These are phyloP conservation scores for Henningerozyma blattae DNA, from an alignment of 805 yeast species.

Conservation along the genomic window DNA sequence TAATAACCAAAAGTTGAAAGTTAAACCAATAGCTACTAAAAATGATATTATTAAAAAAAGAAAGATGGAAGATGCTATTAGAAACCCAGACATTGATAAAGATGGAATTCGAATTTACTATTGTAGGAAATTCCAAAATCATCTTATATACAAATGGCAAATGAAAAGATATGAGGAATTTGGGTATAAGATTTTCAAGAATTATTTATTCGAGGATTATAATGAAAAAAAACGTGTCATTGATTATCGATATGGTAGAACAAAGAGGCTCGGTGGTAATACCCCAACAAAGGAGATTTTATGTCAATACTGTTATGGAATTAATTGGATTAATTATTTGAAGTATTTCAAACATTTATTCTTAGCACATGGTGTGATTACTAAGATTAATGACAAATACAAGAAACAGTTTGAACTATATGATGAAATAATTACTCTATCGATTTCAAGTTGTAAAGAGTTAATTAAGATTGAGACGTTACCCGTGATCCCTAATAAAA, in stretches of 20 bases:
- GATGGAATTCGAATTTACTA: constrained; percentile 1
- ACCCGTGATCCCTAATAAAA: too few species aligned
- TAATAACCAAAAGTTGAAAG: too few species aligned
- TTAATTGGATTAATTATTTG: constrained; percentile 9
- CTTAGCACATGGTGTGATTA: constrained; percentile 14
- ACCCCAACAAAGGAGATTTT: constrained; percentile 6
- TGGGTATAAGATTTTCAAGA: constrained; percentile 8
- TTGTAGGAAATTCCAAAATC: constrained; percentile 15
- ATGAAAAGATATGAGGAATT: constrained; percentile 5
- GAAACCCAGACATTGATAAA: not conserved
- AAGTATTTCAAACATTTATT: constrained; percentile 11
- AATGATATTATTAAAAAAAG: not conserved
- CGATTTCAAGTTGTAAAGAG: too few species aligned
- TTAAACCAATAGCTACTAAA: too few species aligned
- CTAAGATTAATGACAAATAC: too few species aligned
- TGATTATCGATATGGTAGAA: constrained; percentile 5
- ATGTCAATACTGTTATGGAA: constrained; percentile 14
- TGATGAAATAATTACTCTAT: too few species aligned
- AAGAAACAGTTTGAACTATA: too few species aligned
- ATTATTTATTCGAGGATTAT: constrained; percentile 1
- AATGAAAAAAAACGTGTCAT: not conserved
- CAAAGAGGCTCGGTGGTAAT: constrained; percentile 3
- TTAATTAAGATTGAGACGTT: too few species aligned
- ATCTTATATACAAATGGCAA: constrained; percentile 7
- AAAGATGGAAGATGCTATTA: not conserved